Base-by-base conservation (phyloP, 2,329 filamentous ascomycete genomes). In the Emydomyces testavorans region DNA sequence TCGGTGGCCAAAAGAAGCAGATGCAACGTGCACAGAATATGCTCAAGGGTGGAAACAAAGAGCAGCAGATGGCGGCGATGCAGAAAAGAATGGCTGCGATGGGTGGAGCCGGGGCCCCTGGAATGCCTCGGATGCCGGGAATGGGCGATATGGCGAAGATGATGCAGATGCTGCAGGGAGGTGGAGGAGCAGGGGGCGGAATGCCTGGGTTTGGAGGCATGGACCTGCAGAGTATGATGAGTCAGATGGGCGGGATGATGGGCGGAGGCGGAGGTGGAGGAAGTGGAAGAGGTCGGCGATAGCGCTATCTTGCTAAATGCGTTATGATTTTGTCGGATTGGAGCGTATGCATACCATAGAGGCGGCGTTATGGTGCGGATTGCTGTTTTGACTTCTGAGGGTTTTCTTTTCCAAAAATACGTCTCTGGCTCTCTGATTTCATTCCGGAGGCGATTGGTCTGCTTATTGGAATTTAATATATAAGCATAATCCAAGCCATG, bases 1-100 rank as follows among this genome's bases (percentile, higher is more conserved):
- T 98, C 80, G 90, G 92, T 50, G 89, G 89, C 32, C 89, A 86
- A 64, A 94, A 94, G 83, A 92, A 92, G 71, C 94, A 95, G 63
- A 93, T 96, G 83, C 87, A 95, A 65, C 81, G 83, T 44, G 89
- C 89, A 0, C 89, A 96, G 67, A 83, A 84, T 48, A 86, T 85
- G 54, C 87, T 95, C 81, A 85, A 83, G 23, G 88, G 89, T 37
- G 85, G 82, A 24, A 94, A 94, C 69, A 90, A 92, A 66, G 79
- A 86, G 26, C 87, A 94, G 64, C 90, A 96, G 67, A 78, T 96
- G 69, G 89, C 89, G 0, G 90, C 92, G 1, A 94, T 96, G 88
- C 92, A 98, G 71, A 94, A 94, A 71, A 76, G 89, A 10, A 73
- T 98, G 69, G 85, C 89, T 62, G 86, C 83, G 57, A 94, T 96